Conservation (phyloP, 495 filamentous ascomycete species). For the Hypoxylon perforatum region DNA sequence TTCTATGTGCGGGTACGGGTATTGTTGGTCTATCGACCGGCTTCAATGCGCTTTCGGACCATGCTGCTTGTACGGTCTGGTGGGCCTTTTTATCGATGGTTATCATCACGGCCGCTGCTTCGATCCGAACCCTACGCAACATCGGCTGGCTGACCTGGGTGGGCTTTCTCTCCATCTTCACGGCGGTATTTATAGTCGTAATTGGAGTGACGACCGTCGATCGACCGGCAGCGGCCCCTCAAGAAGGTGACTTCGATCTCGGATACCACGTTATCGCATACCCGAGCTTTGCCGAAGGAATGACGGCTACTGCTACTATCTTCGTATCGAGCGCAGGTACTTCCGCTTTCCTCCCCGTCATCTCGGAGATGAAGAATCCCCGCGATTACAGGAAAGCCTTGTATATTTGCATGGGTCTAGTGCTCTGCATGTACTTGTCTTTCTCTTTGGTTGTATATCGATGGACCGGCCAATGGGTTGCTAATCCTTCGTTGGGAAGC, state of each 20-base stretch:
- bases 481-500: conserved; percentile 47
- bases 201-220: conserved; percentile 56
- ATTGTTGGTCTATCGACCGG: conserved; percentile 63
- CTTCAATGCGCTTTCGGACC: conserved; percentile 61
- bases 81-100: conserved; percentile 49
- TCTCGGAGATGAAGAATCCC: conserved; percentile 48
- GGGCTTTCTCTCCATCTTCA: conserved; percentile 57
- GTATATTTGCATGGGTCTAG: conserved; percentile 47
- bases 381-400: conserved; percentile 48
- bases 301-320: conserved; percentile 55
- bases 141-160: conserved; percentile 61
- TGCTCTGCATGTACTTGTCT: conserved; percentile 46
- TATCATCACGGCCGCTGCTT: conserved; percentile 45
- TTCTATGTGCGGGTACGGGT: conserved; percentile 59
- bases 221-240: conserved; percentile 50
- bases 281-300: conserved; percentile 47
- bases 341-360: conserved; percentile 37
- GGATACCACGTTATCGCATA: conserved; percentile 37
- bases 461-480: conserved; percentile 51
- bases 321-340: conserved; percentile 45
- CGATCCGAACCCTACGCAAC: conserved; percentile 52
- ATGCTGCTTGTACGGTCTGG: conserved; percentile 62
- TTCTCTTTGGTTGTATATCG: conserved; percentile 50
- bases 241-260: conserved; percentile 37
- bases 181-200: conserved; percentile 62